Evolutionary conservation across 371 early-diverging fungal species (phyloP), one percentile per base, ranked within the genome.

Genomic region (Mucor racemosus): DNA sequence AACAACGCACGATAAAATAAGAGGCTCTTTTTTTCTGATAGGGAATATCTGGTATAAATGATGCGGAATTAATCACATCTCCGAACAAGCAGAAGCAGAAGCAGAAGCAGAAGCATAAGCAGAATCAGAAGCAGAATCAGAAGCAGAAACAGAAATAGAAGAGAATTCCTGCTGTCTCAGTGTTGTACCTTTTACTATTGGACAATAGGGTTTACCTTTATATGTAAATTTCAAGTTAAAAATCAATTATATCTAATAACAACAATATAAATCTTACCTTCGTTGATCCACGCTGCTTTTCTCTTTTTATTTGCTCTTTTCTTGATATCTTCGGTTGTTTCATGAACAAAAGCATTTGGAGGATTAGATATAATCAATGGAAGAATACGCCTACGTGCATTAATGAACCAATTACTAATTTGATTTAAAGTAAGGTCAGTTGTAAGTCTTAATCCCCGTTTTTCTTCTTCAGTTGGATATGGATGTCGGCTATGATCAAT

Each of bases 341-440:
- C 50, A 50, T 50, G 50, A 11, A 50, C 50, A 50, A 50, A 50
- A 8, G 50, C 50, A 26, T 48, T 31, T 21, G 50, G 50, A 50
- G 50, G 50, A 50, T 50, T 50, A 26, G 69, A 64, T 39, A 67
- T 17, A 26, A 76, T 73, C n/a, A 67, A 72, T 38, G 81, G 81
- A 40, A 85, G 36, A 17, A 80, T 77, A 40, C 92, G 79, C 62
- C 92, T 68, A 4, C 94, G 64, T 0, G 92, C 92, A 79, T 92
- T 92, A 58, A 94, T 91, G 68, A 92, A 94, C 92, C 92, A 92
- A 67, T 92, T 91, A 55, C 89, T 91, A 55, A 92, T 87, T 72
- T 94, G 94, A 57, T 84, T 86, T 60, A 87, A 64, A 3, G 79
- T 86, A 34, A 94, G 71, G 5, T 86, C 82, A 0, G 92, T 92